Conservation (phyloP, 179 eudicot genomes). For the Beta macrorhiza region DNA sequence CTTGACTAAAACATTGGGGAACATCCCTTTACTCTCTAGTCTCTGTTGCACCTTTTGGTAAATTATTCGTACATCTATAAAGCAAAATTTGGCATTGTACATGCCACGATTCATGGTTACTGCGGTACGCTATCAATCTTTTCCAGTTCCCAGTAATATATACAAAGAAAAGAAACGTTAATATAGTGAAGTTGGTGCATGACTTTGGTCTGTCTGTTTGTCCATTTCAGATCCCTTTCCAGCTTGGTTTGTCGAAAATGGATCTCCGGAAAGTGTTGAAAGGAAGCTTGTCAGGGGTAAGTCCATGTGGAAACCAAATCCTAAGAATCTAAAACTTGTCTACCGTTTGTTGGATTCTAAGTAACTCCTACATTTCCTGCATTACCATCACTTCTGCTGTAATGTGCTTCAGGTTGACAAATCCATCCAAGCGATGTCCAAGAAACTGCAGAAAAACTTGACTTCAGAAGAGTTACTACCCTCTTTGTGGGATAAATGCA, state of each 20-base stretch:
- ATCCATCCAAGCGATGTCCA: conserved; percentile 74
- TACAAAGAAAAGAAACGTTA: neutral
- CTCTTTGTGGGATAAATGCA: conserved; percentile 97
- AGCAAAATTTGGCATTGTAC: neutral
- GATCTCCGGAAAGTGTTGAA: conserved; percentile 91
- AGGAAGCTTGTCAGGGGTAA: conserved; percentile 86
- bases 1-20: neutral
- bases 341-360: neutral
- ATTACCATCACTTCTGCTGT: neutral
- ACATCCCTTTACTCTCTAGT: neutral
- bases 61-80: neutral
- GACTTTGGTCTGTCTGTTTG: conserved; percentile 8
- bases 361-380: neutral
- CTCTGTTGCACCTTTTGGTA: neutral
- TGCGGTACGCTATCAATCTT: neutral
- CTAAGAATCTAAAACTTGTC: neutral
- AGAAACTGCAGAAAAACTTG: conserved; percentile 78
- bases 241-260: conserved; percentile 77
- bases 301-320: conserved; percentile 20
- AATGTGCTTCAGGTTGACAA: conserved; percentile 65
- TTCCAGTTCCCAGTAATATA: neutral
- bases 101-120: neutral
- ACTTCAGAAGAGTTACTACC: conserved; percentile 89
- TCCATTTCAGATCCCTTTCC: conserved; percentile 72
- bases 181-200: neutral